Percentiles rank a stretch among this genome's conserved stretches.
Conservation (phyloP, 345 rosid genomes). For the Excoecaria cochinchinensis region DNA sequence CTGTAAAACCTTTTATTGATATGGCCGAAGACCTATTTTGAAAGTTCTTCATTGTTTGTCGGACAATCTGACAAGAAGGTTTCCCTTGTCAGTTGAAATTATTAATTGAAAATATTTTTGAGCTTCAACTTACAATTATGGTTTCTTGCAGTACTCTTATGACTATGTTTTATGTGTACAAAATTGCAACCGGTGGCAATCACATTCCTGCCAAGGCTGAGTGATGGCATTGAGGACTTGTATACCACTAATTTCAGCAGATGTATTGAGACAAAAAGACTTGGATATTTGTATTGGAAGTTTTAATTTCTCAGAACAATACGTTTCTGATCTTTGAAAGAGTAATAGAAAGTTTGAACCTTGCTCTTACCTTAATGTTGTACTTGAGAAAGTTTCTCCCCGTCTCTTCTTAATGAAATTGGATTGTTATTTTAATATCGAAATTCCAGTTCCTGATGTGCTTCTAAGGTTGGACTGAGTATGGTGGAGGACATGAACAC, state of each 20-base stretch:
- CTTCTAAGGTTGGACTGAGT: too few relatives aligned
- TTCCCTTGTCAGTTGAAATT: neutral
- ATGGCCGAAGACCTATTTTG: neutral
- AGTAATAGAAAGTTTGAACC: neutral
- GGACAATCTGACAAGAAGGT: neutral
- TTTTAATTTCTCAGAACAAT: neutral
- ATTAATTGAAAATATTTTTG: conserved; percentile 6
- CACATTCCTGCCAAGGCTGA: conserved; percentile 71
- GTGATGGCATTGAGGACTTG: conserved; percentile 27
- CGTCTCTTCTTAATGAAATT: too few relatives aligned
- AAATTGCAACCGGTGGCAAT: conserved; percentile 84
- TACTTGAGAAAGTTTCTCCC: too few relatives aligned
- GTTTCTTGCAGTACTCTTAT: conserved; percentile 76
- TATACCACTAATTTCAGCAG: conserved; percentile 1
- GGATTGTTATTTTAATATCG: too few relatives aligned
- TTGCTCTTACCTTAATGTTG: too few relatives aligned
- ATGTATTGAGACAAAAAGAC: conserved; percentile 5
- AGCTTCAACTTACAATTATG: conserved; percentile 16
- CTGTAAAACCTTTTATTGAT: neutral
- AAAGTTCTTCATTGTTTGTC: neutral
- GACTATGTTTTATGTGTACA: conserved; percentile 80
- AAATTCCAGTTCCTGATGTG: too few relatives aligned
- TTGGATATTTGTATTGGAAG: neutral
- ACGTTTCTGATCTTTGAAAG: neutral
- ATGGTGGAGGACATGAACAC: too few relatives aligned